These are phyloP conservation scores for Spongiforma sp. DNA, from an alignment of 1,284 basidiomycete species.

Conservation along the genomic window DNA sequence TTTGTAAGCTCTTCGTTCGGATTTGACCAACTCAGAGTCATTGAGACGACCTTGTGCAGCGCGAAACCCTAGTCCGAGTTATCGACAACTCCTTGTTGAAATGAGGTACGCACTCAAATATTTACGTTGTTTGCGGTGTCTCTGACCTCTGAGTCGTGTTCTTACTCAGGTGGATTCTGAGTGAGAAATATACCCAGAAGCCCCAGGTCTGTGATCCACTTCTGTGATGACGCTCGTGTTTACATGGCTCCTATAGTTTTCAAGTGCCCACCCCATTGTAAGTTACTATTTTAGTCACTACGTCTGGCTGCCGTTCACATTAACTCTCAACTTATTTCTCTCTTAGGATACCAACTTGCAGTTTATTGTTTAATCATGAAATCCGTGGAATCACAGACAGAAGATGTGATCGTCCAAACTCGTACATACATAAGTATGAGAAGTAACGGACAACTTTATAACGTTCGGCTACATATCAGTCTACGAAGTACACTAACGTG, in stretches of 20 bases:
- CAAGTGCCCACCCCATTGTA: conserved; percentile 81
- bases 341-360: conserved; percentile 37
- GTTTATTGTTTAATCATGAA: conserved; percentile 31
- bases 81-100: conserved; percentile 76
- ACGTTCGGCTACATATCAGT: background rate
- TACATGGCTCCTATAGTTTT: conserved; percentile 50
- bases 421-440: background rate
- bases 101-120: conserved; percentile 55
- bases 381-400: no score
- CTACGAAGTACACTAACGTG: background rate
- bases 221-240: background rate
- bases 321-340: background rate
- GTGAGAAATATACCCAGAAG: conserved; percentile 81
- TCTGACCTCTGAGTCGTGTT: conserved; percentile 1
- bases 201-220: conserved; percentile 60
- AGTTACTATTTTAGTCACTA: conserved; percentile 24
- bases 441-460: no score
- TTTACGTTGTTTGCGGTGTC: background rate
- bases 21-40: conserved; percentile 9
- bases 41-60: conserved; percentile 39
- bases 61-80: conserved; percentile 76
- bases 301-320: no score
- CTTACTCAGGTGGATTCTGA: conserved; percentile 56
- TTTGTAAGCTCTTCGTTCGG: conserved; percentile 46
- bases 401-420: no score